These are phyloP conservation scores for Gastrolobium villosum DNA, from an alignment of 306 rosid genomes.

Conservation along the genomic window DNA sequence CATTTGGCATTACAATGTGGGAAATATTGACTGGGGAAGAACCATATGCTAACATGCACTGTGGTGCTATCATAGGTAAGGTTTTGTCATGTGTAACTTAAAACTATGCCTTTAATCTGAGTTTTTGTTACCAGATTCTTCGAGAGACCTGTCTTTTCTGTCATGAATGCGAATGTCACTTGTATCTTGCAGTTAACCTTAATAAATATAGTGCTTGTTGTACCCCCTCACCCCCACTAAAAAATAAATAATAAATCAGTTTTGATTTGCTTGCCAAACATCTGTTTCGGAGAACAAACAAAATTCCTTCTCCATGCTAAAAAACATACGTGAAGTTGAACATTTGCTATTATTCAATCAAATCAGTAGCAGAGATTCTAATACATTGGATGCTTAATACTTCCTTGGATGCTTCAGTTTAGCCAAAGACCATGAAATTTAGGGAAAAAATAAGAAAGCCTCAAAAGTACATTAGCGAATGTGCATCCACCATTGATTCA, in stretches of 20 bases:
- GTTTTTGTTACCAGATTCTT: constrained; percentile 10
- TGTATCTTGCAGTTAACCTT: background rate
- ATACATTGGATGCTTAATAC: constrained; percentile 24
- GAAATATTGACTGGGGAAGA: constrained; percentile 96
- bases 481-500: too few species aligned
- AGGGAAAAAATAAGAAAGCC: too few species aligned
- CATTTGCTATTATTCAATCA: background rate
- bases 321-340: background rate
- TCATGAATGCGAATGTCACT: constrained; percentile 13
- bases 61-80: constrained; percentile 94
- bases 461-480: too few species aligned
- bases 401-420: background rate
- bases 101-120: background rate
- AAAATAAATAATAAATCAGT: background rate
- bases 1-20: constrained; percentile 95
- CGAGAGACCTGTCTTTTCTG: constrained; percentile 6
- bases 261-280: constrained; percentile 1
- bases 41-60: constrained; percentile 94
- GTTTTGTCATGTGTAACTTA: constrained; percentile 1
- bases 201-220: background rate
- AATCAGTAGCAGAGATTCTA: background rate
- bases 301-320: background rate
- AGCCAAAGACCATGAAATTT: background rate
- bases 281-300: background rate
- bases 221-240: background rate